These are phyloP conservation scores for Solanum stenotomum DNA, from an alignment of 257 asterid species.

Conservation along the genomic window DNA sequence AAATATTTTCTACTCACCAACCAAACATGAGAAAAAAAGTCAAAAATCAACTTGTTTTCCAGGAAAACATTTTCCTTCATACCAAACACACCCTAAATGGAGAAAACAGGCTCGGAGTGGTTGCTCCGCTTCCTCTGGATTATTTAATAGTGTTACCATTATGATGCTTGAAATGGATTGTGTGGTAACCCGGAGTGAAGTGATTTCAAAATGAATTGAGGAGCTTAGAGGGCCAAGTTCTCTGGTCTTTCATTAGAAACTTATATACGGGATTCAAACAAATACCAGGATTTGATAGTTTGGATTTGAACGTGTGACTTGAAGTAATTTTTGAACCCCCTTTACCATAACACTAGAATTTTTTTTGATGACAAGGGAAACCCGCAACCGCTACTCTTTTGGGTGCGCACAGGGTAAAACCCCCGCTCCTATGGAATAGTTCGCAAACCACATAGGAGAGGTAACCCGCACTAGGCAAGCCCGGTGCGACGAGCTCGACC, in stretches of 20 bases:
- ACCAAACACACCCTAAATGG: too few relatives aligned
- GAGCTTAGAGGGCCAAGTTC: neutral
- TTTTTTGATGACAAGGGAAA: too few relatives aligned
- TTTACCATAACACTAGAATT: neutral
- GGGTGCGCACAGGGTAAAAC: too few relatives aligned
- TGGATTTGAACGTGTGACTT: neutral
- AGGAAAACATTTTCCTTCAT: too few relatives aligned
- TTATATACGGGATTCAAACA: neutral
- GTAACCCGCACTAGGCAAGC: too few relatives aligned
- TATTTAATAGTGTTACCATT: neutral
- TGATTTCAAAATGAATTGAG: neutral
- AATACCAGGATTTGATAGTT: neutral
- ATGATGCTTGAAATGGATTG: neutral
- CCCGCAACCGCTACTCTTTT: too few relatives aligned
- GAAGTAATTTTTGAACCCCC: neutral
- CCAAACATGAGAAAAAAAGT: too few relatives aligned
- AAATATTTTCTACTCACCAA: too few relatives aligned
- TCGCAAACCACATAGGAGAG: too few relatives aligned
- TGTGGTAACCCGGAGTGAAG: neutral
- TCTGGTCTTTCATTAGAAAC: neutral
- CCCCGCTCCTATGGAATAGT: too few relatives aligned
- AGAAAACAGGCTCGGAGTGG: neutral
- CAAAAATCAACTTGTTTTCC: too few relatives aligned
- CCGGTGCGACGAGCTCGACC: too few relatives aligned
- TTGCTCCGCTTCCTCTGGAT: neutral